These are phyloP conservation scores for Ammopiptanthus mongolicus DNA, from an alignment of 306 rosid species.

Conservation along the genomic window DNA sequence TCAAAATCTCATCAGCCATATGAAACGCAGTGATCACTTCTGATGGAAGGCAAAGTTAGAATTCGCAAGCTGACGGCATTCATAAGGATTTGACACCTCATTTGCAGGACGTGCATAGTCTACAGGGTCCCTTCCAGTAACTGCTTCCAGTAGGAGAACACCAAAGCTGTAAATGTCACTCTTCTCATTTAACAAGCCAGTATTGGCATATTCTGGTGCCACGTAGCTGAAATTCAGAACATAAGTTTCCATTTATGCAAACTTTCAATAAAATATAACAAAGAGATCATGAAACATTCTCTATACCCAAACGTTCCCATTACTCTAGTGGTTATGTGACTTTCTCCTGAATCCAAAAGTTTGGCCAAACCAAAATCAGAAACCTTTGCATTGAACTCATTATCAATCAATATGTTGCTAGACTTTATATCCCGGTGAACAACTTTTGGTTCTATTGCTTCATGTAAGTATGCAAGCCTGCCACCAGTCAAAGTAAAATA, in stretches of 20 bases:
- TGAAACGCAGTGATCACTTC: background rate
- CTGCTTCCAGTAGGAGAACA: conserved; percentile 84
- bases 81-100: conserved; percentile 52
- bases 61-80: conserved; percentile 1
- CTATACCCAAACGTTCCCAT: conserved; percentile 98
- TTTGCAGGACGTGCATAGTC: conserved; percentile 79
- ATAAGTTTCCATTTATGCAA: conserved; percentile 14
- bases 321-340: conserved; percentile 89
- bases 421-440: conserved; percentile 91
- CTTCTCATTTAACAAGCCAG: conserved; percentile 93
- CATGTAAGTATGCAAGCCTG: conserved; percentile 96
- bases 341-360: conserved; percentile 90
- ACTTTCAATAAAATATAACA: background rate
- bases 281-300: background rate
- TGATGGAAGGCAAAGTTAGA: background rate
- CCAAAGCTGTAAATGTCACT: conserved; percentile 97
- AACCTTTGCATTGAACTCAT: conserved; percentile 82
- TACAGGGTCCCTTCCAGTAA: conserved; percentile 95
- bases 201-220: conserved; percentile 96
- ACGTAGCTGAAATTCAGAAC: conserved; percentile 66
- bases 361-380: conserved; percentile 98
- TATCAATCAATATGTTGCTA: conserved; percentile 88
- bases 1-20: conserved; percentile 11
- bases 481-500: conserved; percentile 16
- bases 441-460: conserved; percentile 97